Evolutionary conservation across 305 asterid genomes (phyloP).

Genomic region (Rubia peregrina): DNA sequence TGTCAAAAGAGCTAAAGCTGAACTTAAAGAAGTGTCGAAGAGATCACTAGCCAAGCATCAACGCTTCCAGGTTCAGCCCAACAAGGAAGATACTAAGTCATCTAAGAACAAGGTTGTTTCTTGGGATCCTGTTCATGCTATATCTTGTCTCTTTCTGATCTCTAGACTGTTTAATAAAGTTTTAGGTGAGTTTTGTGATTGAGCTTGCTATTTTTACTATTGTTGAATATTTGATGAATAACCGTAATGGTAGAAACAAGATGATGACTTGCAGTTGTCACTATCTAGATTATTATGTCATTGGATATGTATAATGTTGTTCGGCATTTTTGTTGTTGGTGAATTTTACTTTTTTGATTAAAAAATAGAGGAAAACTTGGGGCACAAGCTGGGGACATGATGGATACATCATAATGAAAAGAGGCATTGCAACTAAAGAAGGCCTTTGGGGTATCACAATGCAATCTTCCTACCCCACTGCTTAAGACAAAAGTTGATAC

Average conservation of each 20-base stretch:
- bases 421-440: no score
- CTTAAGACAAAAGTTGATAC: no score
- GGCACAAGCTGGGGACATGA: no score
- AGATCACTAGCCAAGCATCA: conserved; percentile 69
- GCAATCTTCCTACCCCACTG: no score
- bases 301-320: neutral
- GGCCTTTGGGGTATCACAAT: no score
- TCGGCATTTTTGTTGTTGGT: no score
- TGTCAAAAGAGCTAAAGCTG: conserved; percentile 88
- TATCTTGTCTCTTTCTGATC: neutral
- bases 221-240: neutral
- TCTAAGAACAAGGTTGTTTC: conserved; percentile 28
- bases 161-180: neutral
- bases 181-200: neutral
- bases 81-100: conserved; percentile 81
- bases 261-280: neutral
- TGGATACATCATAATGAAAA: no score
- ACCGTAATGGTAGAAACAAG: no score
- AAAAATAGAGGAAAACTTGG: no score
- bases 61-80: conserved; percentile 93
- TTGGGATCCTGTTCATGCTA: neutral
- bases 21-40: conserved; percentile 90
- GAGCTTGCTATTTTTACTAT: neutral
- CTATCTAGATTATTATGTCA: neutral
- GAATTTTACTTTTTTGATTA: no score